Conservation (phyloP, 805 yeast genomes). For the Lachancea cidri region DNA sequence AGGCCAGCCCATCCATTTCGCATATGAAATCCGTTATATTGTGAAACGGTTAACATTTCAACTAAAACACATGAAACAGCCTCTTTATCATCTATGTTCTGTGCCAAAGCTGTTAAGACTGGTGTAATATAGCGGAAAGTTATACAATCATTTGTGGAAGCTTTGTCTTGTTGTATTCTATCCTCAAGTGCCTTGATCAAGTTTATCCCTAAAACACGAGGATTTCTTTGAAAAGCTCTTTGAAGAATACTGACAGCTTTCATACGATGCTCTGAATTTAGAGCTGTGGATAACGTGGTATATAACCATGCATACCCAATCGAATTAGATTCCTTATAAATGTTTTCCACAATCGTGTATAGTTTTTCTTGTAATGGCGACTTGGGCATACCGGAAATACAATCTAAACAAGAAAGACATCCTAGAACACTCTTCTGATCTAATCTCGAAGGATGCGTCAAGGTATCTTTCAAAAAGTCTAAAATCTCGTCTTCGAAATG, state of each 20-base stretch:
- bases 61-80: conserved; percentile 34
- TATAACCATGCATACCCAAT: conserved; percentile 50
- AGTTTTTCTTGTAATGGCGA: conserved; percentile 10
- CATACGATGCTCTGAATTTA: conserved; percentile 34
- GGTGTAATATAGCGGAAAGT: conserved; percentile 32
- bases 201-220: conserved; percentile 39
- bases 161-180: conserved; percentile 10
- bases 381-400: conserved; percentile 10
- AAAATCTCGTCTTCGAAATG: conserved; percentile 20
- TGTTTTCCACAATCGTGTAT: conserved; percentile 7
- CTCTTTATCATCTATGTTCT: conserved; percentile 21
- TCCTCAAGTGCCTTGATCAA: conserved; percentile 40
- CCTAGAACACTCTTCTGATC: conserved; percentile 34
- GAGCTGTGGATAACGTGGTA: conserved; percentile 38
- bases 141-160: conserved; percentile 19
- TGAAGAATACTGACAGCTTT: conserved; percentile 33
- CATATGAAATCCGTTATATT: conserved; percentile 36
- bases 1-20: conserved; percentile 75
- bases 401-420: conserved; percentile 20
- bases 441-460: conserved; percentile 35
- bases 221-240: conserved; percentile 32
- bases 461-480: conserved; percentile 32
- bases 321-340: conserved; percentile 10
- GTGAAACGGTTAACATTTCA: conserved; percentile 40
- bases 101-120: conserved; percentile 37